Evolutionary conservation across 1,284 basidiomycete species (phyloP).

Genomic region (Heterobasidion irregulare): DNA sequence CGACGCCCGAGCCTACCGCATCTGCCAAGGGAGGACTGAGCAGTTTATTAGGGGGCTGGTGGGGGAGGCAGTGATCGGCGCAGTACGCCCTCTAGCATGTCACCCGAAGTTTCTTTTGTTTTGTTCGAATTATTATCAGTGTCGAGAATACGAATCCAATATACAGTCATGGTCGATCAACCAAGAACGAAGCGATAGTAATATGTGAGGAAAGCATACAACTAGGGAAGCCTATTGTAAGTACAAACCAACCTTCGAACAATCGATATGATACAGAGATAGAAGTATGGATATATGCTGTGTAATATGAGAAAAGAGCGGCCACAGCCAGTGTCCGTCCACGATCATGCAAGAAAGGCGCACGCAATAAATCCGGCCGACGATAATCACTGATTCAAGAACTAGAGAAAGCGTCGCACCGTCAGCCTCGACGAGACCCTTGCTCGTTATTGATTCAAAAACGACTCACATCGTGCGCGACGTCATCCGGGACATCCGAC

Average conservation of each 20-base stretch:
- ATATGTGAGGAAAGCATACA: too few species aligned
- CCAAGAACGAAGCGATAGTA: too few species aligned
- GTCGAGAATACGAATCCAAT: too few species aligned
- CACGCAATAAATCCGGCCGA: not conserved
- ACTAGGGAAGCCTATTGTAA: too few species aligned
- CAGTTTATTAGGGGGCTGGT: slow-evolving; percentile 45
- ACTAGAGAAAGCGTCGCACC: not conserved
- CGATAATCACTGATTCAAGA: not conserved
- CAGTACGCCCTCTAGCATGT: slow-evolving; percentile 34
- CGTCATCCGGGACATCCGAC: slow-evolving; percentile 41
- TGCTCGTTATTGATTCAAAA: not conserved
- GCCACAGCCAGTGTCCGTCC: not conserved
- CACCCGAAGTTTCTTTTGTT: too few species aligned
- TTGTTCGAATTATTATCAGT: too few species aligned
- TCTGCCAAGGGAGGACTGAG: slow-evolving; percentile 29
- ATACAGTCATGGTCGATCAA: too few species aligned
- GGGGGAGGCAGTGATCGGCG: slow-evolving; percentile 28
- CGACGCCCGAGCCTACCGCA: slow-evolving; percentile 30
- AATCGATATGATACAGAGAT: too few species aligned
- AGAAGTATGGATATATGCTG: too few species aligned
- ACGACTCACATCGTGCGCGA: slow-evolving; percentile 7
- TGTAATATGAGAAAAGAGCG: too few species aligned
- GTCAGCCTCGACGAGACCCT: not conserved
- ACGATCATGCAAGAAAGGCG: not conserved
- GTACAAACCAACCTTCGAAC: too few species aligned